These are phyloP conservation scores for Magnusiomyces clavatus DNA, from an alignment of 1,139 yeast species.

Conservation along the genomic window DNA sequence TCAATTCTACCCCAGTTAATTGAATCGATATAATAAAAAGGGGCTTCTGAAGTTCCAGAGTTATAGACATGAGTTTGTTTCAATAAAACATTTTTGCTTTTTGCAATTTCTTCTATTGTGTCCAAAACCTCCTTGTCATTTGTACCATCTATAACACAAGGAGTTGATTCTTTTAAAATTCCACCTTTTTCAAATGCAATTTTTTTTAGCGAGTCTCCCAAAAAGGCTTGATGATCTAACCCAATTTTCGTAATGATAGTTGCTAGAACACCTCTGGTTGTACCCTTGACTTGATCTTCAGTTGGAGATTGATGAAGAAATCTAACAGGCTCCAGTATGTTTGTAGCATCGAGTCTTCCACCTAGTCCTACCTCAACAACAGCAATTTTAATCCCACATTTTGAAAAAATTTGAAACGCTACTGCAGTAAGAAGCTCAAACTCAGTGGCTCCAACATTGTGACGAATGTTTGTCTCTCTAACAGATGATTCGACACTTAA, in stretches of 20 bases:
- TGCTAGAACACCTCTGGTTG: slow-evolving; percentile 33
- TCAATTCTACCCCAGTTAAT: slow-evolving; percentile 16
- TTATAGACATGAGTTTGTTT: not conserved
- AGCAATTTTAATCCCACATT: slow-evolving; percentile 57
- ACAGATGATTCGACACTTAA: slow-evolving; percentile 39
- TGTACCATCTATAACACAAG: slow-evolving; percentile 66
- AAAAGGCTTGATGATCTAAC: slow-evolving; percentile 67
- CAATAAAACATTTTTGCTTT: slow-evolving; percentile 9
- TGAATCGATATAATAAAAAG: slow-evolving; percentile 8
- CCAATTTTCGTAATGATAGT: slow-evolving; percentile 81
- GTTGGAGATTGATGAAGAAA: no score
- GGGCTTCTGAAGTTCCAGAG: slow-evolving; percentile 8
- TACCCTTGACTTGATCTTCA: not conserved
- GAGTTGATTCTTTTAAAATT: slow-evolving; percentile 53
- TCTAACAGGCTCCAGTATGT: slow-evolving; percentile 42
- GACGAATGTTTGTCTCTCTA: slow-evolving; percentile 18
- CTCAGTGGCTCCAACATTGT: slow-evolving; percentile 61
- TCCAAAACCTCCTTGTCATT: slow-evolving; percentile 47
- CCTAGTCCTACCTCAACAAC: slow-evolving; percentile 89
- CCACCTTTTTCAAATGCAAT: slow-evolving; percentile 84
- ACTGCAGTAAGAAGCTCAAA: slow-evolving; percentile 79
- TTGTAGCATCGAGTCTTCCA: slow-evolving; percentile 82
- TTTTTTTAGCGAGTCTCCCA: slow-evolving; percentile 55
- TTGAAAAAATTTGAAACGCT: slow-evolving; percentile 66
- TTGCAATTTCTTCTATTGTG: slow-evolving; percentile 30